phyloP scores from a whole-genome alignment of 768 basidiomycete genomes.

The Suillus decipiens region DNA sequence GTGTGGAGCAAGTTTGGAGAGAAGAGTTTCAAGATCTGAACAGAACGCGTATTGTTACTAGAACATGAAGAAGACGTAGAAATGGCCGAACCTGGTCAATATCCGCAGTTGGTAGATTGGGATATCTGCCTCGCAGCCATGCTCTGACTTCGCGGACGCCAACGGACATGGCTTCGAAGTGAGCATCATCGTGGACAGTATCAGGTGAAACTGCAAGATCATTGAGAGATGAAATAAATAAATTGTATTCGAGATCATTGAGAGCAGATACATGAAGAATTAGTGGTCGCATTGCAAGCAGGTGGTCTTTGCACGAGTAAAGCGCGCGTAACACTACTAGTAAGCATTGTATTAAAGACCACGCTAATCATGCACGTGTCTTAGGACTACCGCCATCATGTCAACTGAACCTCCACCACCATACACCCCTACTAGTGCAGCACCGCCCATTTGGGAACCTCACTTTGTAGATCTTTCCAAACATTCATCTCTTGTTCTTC shows the following conservation, averaged over 20 bases:
- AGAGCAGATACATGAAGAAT: slow-evolving; percentile 75
- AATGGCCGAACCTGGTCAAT: slow-evolving; percentile 58
- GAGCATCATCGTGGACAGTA: slow-evolving; percentile 40
- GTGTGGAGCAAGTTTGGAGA: slow-evolving; percentile 51
- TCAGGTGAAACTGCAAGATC: slow-evolving; percentile 46
- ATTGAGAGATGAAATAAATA: slow-evolving; percentile 62
- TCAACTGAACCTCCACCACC: slow-evolving; percentile 10
- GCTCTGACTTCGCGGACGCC: slow-evolving; percentile 69
- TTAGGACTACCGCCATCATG: not conserved
- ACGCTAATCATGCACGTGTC: not conserved
- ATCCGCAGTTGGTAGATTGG: slow-evolving; percentile 47
- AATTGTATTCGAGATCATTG: slow-evolving; percentile 67
- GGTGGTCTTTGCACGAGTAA: not conserved
- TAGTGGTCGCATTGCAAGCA: slow-evolving; percentile 54
- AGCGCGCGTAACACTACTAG: not conserved
- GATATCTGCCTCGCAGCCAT: slow-evolving; percentile 74
- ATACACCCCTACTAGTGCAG: slow-evolving; percentile 9
- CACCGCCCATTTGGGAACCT: slow-evolving; percentile 31
- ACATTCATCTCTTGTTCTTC: not conserved
- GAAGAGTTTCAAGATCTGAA: slow-evolving; percentile 68
- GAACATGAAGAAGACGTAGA: slow-evolving; percentile 8
- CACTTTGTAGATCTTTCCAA: slow-evolving; percentile 26
- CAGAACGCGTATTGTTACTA: not conserved
- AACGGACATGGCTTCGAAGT: slow-evolving; percentile 55
- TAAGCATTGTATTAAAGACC: not conserved